Evolutionary conservation across 495 filamentous ascomycete genomes (phyloP).

Genomic region (Penicillium verhagenii): DNA sequence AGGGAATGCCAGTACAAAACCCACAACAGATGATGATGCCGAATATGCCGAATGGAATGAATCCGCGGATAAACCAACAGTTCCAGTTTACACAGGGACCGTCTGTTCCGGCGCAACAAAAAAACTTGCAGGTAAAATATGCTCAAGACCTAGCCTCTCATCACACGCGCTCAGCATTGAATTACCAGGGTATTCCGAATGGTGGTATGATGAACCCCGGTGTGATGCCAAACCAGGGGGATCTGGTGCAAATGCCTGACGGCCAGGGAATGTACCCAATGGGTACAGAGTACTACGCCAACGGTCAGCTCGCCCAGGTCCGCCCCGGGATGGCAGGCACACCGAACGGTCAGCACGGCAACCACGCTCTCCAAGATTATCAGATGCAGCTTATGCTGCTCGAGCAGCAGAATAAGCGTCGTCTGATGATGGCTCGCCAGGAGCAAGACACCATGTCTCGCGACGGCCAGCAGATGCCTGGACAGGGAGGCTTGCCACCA

Average conservation of each 20-base stretch:
- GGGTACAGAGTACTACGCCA: slow-evolving; percentile 63
- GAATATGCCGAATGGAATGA: slow-evolving; percentile 76
- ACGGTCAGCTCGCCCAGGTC: slow-evolving; percentile 56
- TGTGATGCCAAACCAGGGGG: slow-evolving; percentile 66
- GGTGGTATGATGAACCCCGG: slow-evolving; percentile 55
- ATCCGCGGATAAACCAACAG: slow-evolving; percentile 64
- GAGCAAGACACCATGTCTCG: slow-evolving; percentile 82
- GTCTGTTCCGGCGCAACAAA: slow-evolving; percentile 63
- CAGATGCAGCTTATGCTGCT: slow-evolving; percentile 99
- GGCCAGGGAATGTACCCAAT: slow-evolving; percentile 53
- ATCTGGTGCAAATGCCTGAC: slow-evolving; percentile 77
- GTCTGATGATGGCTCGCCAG: slow-evolving; percentile 93
- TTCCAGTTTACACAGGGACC: slow-evolving; percentile 59
- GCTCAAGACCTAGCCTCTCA: slow-evolving; percentile 78
- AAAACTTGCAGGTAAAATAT: slow-evolving; percentile 77
- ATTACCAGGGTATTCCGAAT: slow-evolving; percentile 71
- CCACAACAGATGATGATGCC: slow-evolving; percentile 64
- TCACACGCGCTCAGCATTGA: slow-evolving; percentile 59
- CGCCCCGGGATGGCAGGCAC: slow-evolving; percentile 49
- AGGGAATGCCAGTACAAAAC: slow-evolving; percentile 68
- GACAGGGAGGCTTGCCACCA: slow-evolving; percentile 52
- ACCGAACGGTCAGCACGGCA: slow-evolving; percentile 61
- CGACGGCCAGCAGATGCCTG: slow-evolving; percentile 59
- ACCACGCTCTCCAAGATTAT: slow-evolving; percentile 96
- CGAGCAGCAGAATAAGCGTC: slow-evolving; percentile 98